Percentiles rank a stretch among this genome's conserved stretches.
Conservation (phyloP, 192 early-diverging fungal species). For the Coemansia sp. region DNA sequence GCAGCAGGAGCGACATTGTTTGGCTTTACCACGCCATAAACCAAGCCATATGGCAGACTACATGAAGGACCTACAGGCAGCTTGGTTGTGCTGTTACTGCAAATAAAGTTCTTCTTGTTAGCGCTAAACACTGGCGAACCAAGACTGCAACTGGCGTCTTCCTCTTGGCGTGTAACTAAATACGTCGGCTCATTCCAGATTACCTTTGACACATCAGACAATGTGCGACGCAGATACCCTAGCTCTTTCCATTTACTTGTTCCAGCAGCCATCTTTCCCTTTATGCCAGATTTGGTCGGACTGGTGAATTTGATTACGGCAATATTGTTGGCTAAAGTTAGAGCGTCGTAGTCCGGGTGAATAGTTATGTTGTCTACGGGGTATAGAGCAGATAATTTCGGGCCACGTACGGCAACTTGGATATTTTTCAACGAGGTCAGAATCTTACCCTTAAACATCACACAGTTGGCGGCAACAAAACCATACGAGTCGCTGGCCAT, state of each 20-base stretch:
- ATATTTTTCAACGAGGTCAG: slow-evolving; percentile 4
- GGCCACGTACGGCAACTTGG: slow-evolving; percentile 24
- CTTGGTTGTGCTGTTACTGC: slow-evolving; percentile 14
- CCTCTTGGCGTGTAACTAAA: slow-evolving; percentile 7
- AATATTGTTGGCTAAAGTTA: slow-evolving; percentile 46
- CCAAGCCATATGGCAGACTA: slow-evolving; percentile 31
- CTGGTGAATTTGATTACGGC: slow-evolving; percentile 27
- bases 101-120: slow-evolving; percentile 31
- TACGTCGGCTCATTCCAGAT: slow-evolving; percentile 19
- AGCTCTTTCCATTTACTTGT: slow-evolving; percentile 18
- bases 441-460: slow-evolving; percentile 11
- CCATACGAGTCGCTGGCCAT: slow-evolving; percentile 21
- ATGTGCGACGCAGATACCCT: slow-evolving; percentile 22
- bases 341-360: slow-evolving; percentile 24
- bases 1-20: slow-evolving; percentile 23
- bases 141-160: slow-evolving; percentile 11
- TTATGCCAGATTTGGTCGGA: neutral
- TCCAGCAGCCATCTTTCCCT: neutral
- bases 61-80: slow-evolving; percentile 21
- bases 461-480: slow-evolving; percentile 33
- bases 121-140: slow-evolving; percentile 38
- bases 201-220: slow-evolving; percentile 4
- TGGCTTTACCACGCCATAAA: slow-evolving; percentile 22
- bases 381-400: slow-evolving; percentile 2
- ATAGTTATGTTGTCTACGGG: slow-evolving; percentile 12